These are phyloP conservation scores for Musa itinerans DNA, from an alignment of 176 grass and related monocot species.

Conservation along the genomic window DNA sequence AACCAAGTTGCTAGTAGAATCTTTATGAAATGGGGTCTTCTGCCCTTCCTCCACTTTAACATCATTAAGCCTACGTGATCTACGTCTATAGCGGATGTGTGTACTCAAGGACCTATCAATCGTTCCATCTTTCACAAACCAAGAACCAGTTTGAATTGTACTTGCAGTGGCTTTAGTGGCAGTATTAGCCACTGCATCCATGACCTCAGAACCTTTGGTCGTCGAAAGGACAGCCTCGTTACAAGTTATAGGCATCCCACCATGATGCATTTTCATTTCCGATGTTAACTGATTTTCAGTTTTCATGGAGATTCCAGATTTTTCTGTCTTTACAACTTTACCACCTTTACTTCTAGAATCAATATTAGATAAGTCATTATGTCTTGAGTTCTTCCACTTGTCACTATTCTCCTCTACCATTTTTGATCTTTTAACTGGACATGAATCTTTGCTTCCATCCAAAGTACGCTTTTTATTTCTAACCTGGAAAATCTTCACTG, in stretches of 20 bases:
- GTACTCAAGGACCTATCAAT: constrained; percentile 29
- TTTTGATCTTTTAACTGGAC: constrained; percentile 37
- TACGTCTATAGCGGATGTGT: constrained; percentile 36
- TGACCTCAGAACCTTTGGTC: constrained; percentile 27
- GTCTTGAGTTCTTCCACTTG: constrained; percentile 26
- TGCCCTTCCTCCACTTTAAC: constrained; percentile 53
- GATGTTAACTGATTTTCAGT: constrained; percentile 17
- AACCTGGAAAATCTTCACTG: constrained; percentile 30
- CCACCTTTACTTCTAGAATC: constrained; percentile 21
- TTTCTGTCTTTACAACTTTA: constrained; percentile 32
- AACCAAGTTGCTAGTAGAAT: constrained; percentile 29
- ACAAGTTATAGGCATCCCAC: constrained; percentile 17
- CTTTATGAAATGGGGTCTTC: constrained; percentile 56
- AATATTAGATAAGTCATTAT: constrained; percentile 13
- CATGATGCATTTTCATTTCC: constrained; percentile 21
- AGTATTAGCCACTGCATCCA: constrained; percentile 21
- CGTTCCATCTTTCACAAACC: constrained; percentile 28
- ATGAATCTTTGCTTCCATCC: constrained; percentile 32
- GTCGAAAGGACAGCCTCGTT: constrained; percentile 17
- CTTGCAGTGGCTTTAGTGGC: constrained; percentile 23
- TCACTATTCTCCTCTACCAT: constrained; percentile 26
- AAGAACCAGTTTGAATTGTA: constrained; percentile 34
- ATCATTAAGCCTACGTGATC: constrained; percentile 50
- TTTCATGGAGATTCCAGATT: constrained; percentile 17
- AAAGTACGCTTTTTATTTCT: constrained; percentile 28